Evolutionary conservation across 2,329 filamentous ascomycete genomes (phyloP), one percentile per base, ranked within the genome.

Genomic region (Zasmidium citrigriseum): DNA sequence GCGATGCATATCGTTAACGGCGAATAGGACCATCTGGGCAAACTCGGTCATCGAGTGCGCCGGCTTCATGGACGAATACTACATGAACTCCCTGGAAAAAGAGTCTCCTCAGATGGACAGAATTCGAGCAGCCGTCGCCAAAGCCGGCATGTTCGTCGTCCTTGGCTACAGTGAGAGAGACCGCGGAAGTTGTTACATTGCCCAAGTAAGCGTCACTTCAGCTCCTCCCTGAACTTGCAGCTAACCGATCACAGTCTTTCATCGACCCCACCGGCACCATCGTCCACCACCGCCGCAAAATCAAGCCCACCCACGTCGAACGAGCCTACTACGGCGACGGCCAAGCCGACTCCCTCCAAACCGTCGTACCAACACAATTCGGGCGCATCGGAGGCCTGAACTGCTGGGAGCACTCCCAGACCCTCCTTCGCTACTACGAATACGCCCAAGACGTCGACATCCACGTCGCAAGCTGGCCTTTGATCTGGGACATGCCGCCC

Each of bases 241-340:
- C 2, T 23, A 9, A 47, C 50, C 18, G 34, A 46, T 51, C 1
- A 14, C 14, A 58, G 46, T 62, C 62, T 1, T 73, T 84, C 58
- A 84, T 84, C 58, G 76, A 76, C 34, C 75, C 79, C 0, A 71
- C 65, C 54, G 72, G 76, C 14, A 79, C 79, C 16, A 72, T 85
- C 54, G 70, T 81, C 54, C 82, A 82, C 72, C 77, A 81, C 63
- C 78, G 82, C n/a, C 78, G 82, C 62, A 85, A 85, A 73, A 80
- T 84, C 61, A 82, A 80, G 68, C 78, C 82, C 1, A 84, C 82
- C 1, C 82, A 84, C 63, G 80, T 84, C 34, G 82, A 84, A 71
- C 76, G 80, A 34, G 78, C 82, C 5, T 74, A 83, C 24, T 85
- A 82, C 59, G 82, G 83, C 2, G 82, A 85, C 50, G 82, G 79